Evolutionary conservation across 2,329 filamentous ascomycete genomes (phyloP).

Genomic region (Hypomyces perniciosus): DNA sequence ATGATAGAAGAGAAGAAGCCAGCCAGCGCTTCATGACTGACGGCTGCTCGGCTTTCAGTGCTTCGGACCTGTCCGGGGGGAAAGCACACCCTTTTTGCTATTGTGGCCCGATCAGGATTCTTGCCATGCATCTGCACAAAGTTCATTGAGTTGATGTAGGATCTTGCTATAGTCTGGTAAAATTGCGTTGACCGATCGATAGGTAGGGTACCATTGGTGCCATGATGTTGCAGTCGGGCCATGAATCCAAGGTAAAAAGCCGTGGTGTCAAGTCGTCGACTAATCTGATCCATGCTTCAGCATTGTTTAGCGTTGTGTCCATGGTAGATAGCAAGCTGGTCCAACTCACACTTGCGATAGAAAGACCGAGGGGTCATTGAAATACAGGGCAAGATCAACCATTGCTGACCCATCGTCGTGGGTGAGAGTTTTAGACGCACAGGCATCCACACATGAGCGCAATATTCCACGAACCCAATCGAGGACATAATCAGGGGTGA

Average conservation of each 20-base stretch:
- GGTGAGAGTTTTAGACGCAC: background rate
- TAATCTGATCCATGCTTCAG: slow-evolving; percentile 10
- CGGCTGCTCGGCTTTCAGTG: background rate
- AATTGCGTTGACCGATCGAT: background rate
- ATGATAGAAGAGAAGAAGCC: slow-evolving; percentile 11
- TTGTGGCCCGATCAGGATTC: background rate
- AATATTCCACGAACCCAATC: slow-evolving; percentile 14
- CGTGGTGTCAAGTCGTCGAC: background rate
- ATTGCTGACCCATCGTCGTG: slow-evolving; percentile 12
- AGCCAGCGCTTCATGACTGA: slow-evolving; percentile 5
- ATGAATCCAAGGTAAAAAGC: slow-evolving; percentile 14
- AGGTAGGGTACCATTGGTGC: background rate
- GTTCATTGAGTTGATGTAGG: slow-evolving; percentile 6
- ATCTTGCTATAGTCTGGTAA: slow-evolving; percentile 5
- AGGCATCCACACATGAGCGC: background rate
- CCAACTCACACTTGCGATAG: slow-evolving; percentile 11
- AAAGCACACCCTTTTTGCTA: background rate
- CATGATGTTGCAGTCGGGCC: background rate
- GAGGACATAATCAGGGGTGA: background rate
- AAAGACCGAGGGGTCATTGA: slow-evolving; percentile 6
- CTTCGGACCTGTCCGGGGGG: background rate
- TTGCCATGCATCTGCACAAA: slow-evolving; percentile 5
- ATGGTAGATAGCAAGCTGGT: too few species aligned
- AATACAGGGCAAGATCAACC: slow-evolving; percentile 15
- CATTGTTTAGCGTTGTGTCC: slow-evolving; percentile 1